A percentile compares a stretch with the other conserved stretches of the same genome.
phyloP scores from a whole-genome alignment of 1,139 yeast species.

The Geotrichum reessii region DNA sequence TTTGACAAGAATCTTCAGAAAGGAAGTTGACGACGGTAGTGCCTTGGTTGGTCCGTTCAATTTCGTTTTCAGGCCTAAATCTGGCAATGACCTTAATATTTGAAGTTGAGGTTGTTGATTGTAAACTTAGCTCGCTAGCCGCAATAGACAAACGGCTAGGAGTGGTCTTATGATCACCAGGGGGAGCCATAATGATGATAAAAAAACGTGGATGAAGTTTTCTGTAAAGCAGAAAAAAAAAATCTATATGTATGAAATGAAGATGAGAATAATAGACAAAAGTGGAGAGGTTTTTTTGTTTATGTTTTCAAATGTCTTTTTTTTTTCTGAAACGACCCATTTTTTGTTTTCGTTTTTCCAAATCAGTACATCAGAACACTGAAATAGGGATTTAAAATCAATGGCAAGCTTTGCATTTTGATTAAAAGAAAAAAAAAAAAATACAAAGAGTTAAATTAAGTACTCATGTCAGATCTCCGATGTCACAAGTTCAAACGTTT shows the following conservation, averaged over 20 bases:
- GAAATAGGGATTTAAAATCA: slow-evolving; percentile 4
- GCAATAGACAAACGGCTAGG: slow-evolving; percentile 12
- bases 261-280: not conserved
- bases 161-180: slow-evolving; percentile 14
- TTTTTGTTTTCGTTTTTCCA: not conserved
- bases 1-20: slow-evolving; percentile 25
- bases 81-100: slow-evolving; percentile 59
- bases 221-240: not conserved
- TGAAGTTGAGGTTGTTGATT: not conserved
- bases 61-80: slow-evolving; percentile 45
- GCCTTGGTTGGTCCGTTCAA: slow-evolving; percentile 6
- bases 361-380: not conserved
- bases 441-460: not conserved
- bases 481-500: not conserved
- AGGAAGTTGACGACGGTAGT: slow-evolving; percentile 48
- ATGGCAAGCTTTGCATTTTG: not conserved
- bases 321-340: slow-evolving; percentile 3
- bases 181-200: not conserved
- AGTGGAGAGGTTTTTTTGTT: not conserved
- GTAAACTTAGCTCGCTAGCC: slow-evolving; percentile 3
- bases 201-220: not conserved
- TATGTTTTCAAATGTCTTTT: slow-evolving; percentile 1
- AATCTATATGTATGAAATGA: too few relatives aligned
- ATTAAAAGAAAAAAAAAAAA: too few relatives aligned
- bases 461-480: not conserved